Percentiles rank a stretch among this genome's conserved stretches.
These are phyloP conservation scores for Pyrenophora tritici-repentis DNA, from an alignment of 2,329 filamentous ascomycete genomes.

Conservation along the genomic window DNA sequence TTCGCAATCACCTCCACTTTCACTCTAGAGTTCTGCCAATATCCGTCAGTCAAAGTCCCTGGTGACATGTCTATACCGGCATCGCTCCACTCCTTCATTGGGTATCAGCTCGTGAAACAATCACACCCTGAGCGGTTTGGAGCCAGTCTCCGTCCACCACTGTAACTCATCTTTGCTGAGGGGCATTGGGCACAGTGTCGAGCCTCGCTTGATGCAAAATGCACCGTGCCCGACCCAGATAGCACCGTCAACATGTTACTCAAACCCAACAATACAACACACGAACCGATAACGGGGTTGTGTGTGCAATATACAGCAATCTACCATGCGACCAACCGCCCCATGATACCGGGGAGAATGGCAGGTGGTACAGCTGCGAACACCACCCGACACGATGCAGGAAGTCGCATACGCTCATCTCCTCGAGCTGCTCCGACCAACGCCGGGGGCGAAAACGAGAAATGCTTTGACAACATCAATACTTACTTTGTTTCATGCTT, in stretches of 20 bases:
- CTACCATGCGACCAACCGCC: conserved; percentile 4
- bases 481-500: too few relatives aligned
- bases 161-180: conserved; percentile 3
- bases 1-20: conserved; percentile 10
- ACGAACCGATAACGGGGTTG: neutral
- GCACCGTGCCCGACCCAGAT: conserved; percentile 16
- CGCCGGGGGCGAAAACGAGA: neutral
- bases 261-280: conserved; percentile 6
- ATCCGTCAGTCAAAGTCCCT: neutral
- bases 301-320: conserved; percentile 10
- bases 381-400: conserved; percentile 1
- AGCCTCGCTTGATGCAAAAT: conserved; percentile 2
- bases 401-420: conserved; percentile 1
- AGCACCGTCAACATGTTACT: conserved; percentile 1
- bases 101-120: conserved; percentile 2
- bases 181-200: neutral
- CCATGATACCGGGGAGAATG: neutral
- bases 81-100: conserved; percentile 12
- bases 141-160: conserved; percentile 4
- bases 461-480: neutral
- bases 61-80: conserved; percentile 5
- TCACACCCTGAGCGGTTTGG: neutral
- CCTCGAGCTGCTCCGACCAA: conserved; percentile 6
- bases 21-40: conserved; percentile 7
- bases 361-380: conserved; percentile 3